phyloP scores from a whole-genome alignment of 2,329 filamentous ascomycete genomes.

The Monilinia polystroma region DNA sequence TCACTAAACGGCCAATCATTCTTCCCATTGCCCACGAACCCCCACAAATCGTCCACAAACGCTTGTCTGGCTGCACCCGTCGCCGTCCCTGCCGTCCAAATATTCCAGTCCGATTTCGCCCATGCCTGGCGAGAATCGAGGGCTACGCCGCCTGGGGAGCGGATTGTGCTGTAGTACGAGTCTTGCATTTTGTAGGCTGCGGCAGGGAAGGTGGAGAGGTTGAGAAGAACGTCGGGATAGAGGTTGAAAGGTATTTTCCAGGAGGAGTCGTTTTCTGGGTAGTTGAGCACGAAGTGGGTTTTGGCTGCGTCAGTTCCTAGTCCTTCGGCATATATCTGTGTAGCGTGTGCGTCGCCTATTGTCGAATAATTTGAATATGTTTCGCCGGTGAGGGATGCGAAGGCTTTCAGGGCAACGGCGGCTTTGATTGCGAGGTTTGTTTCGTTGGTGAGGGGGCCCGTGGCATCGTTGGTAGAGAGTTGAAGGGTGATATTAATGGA shows the following conservation, averaged over 20 bases:
- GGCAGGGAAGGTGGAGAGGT: slow-evolving; percentile 42
- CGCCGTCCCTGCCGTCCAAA: slow-evolving; percentile 37
- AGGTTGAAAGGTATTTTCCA: slow-evolving; percentile 62
- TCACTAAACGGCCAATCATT: slow-evolving; percentile 14
- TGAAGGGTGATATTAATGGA: slow-evolving; percentile 73
- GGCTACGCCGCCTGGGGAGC: slow-evolving; percentile 43
- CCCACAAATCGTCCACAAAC: slow-evolving; percentile 16
- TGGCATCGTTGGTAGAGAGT: slow-evolving; percentile 81
- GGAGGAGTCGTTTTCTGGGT: slow-evolving; percentile 55
- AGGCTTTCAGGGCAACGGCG: slow-evolving; percentile 78
- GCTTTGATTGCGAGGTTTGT: slow-evolving; percentile 83
- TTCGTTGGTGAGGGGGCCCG: slow-evolving; percentile 73
- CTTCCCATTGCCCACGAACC: slow-evolving; percentile 7
- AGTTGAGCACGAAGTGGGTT: slow-evolving; percentile 17
- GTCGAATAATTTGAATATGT: slow-evolving; percentile 59
- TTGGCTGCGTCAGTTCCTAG: slow-evolving; percentile 59
- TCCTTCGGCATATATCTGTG: slow-evolving; percentile 68
- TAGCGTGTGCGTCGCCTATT: slow-evolving; percentile 68
- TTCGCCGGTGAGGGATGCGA: slow-evolving; percentile 66
- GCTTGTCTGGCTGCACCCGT: background rate
- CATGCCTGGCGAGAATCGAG: slow-evolving; percentile 44
- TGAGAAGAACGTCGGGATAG: slow-evolving; percentile 44
- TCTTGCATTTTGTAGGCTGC: slow-evolving; percentile 42
- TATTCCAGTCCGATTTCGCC: slow-evolving; percentile 48
- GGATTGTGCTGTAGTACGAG: slow-evolving; percentile 42